Conservation (phyloP, 768 basidiomycete genomes). For the Lentinula guzmanii region DNA sequence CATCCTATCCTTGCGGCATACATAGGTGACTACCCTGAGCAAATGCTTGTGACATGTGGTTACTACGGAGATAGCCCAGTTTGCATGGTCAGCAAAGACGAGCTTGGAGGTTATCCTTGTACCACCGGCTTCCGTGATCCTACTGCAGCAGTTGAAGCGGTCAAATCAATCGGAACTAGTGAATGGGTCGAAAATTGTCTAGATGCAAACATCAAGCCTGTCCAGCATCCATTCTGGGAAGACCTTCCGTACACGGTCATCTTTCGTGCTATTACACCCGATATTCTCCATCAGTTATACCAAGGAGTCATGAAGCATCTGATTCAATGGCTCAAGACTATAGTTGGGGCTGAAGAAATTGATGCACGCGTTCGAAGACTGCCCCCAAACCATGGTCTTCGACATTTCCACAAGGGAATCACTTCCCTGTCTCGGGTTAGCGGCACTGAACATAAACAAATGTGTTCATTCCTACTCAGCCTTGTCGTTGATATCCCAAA, state of each 20-base stretch:
- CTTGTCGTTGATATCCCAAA: slow-evolving; percentile 15
- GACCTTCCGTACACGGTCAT: no score
- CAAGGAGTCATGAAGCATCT: no score
- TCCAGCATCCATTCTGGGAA: no score
- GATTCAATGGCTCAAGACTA: no score
- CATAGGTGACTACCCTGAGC: slow-evolving; percentile 10
- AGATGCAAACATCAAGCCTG: no score
- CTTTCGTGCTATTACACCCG: no score
- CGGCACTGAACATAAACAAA: slow-evolving; percentile 20
- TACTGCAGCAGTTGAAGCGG: no score
- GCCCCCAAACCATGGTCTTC: slow-evolving; percentile 22
- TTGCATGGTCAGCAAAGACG: slow-evolving; percentile 14
- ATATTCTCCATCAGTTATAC: no score
- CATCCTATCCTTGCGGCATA: background rate
- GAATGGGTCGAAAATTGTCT: no score
- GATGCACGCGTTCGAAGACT: no score
- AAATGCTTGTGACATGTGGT: background rate
- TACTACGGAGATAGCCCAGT: slow-evolving; percentile 11
- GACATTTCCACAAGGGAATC: slow-evolving; percentile 23
- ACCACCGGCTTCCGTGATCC: background rate
- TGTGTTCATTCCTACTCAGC: slow-evolving; percentile 16
- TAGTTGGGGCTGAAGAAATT: no score
- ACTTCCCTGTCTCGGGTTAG: slow-evolving; percentile 17
- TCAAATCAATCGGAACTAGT: no score
- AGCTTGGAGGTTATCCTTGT: slow-evolving; percentile 12